Conservation (phyloP, 345 rosid genomes). For the Camelina hispida region DNA sequence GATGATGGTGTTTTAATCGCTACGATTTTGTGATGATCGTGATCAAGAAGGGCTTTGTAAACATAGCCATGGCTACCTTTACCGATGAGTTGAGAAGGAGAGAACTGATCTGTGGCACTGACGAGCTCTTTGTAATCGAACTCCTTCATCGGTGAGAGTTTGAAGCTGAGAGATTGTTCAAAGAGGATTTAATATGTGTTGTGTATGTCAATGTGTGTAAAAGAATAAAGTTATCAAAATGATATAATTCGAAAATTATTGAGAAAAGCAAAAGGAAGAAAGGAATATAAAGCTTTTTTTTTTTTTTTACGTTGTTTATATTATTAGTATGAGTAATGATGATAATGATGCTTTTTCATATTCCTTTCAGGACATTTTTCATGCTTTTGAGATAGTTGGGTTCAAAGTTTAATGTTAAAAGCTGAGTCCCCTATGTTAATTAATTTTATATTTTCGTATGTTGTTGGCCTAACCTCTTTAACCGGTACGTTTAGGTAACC, state of each 20-base stretch:
- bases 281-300: conserved; percentile 28
- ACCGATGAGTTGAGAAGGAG: conserved; percentile 61
- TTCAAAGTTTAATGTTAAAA: conserved; percentile 41
- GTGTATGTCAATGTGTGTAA: neutral
- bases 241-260: conserved; percentile 41
- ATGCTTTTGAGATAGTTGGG: conserved; percentile 48
- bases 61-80: conserved; percentile 85
- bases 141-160: conserved; percentile 26
- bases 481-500: conserved; percentile 20
- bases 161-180: neutral
- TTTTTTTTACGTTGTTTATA: neutral
- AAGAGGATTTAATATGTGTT: neutral
- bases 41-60: conserved; percentile 48
- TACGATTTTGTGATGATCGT: conserved; percentile 23
- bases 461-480: conserved; percentile 22
- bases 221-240: conserved; percentile 14
- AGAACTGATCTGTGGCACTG: conserved; percentile 61
- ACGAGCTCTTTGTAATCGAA: conserved; percentile 63
- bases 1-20: conserved; percentile 65
- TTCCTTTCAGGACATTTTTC: conserved; percentile 43
- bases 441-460: neutral
- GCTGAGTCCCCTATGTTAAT: conserved; percentile 47
- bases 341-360: conserved; percentile 21
- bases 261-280: conserved; percentile 46
- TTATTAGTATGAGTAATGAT: conserved; percentile 29